phyloP scores from a whole-genome alignment of 2,329 filamentous ascomycete species.

The Xylariales sp. region DNA sequence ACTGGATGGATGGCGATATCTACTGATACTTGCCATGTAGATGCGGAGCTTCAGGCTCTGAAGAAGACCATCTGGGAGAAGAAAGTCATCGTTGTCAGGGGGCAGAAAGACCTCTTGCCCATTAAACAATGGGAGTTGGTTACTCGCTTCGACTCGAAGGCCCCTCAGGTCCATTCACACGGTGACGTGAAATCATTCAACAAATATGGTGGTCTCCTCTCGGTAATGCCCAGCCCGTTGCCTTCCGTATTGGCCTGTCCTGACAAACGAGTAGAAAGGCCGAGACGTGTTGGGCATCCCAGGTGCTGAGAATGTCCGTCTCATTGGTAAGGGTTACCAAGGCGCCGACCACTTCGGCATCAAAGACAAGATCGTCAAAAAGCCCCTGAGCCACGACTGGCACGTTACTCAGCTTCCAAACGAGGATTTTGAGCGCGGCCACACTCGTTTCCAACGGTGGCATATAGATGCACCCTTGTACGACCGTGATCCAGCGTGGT shows the following conservation, averaged over 20 bases:
- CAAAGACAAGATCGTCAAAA: constrained; percentile 28
- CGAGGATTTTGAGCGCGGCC: constrained; percentile 33
- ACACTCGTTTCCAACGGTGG: constrained; percentile 43
- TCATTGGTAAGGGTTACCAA: constrained; percentile 42
- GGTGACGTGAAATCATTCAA: constrained; percentile 36
- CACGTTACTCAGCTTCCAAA: constrained; percentile 28
- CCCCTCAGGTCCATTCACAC: constrained; percentile 36
- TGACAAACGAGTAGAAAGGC: constrained; percentile 15
- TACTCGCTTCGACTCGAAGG: constrained; percentile 35
- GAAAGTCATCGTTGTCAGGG: constrained; percentile 38
- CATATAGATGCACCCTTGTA: constrained; percentile 44
- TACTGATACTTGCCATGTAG: constrained; percentile 14
- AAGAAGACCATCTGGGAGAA: constrained; percentile 37
- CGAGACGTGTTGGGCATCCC: constrained; percentile 33
- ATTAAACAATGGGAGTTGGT: constrained; percentile 42
- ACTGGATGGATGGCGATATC: background rate
- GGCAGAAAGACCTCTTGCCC: constrained; percentile 35
- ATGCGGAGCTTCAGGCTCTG: constrained; percentile 31
- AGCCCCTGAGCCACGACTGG: constrained; percentile 30
- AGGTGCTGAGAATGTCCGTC: constrained; percentile 37
- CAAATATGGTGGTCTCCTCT: constrained; percentile 33
- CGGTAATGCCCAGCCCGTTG: constrained; percentile 14
- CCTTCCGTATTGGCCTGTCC: background rate
- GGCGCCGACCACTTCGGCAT: constrained; percentile 39
- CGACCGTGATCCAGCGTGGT: constrained; percentile 34